Evolutionary conservation across 108 stramenopile species (phyloP).

Genomic region (Conticribra guillardii): DNA sequence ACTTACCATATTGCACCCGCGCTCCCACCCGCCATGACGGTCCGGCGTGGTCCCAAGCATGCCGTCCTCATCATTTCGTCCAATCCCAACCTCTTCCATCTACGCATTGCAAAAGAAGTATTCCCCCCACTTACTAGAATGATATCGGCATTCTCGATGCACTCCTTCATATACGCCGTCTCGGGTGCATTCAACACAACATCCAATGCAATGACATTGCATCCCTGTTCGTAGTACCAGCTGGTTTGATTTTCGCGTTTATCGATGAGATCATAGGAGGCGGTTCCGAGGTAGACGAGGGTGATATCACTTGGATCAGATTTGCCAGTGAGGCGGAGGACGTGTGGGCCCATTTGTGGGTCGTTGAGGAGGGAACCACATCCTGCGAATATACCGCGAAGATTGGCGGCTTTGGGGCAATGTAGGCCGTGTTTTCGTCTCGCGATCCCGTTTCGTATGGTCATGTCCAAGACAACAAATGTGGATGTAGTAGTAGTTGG

Average conservation of each 20-base stretch:
- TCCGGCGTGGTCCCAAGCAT: constrained; percentile 29
- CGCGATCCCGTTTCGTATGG: too few species aligned
- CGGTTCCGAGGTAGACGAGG: constrained; percentile 51
- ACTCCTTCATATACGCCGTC: constrained; percentile 27
- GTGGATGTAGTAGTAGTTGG: too few species aligned
- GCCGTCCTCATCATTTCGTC: constrained; percentile 46
- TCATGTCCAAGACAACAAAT: too few species aligned
- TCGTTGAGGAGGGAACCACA: constrained; percentile 41
- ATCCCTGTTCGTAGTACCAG: constrained; percentile 26
- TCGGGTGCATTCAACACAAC: constrained; percentile 29
- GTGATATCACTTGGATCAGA: constrained; percentile 7
- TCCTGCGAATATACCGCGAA: constrained; percentile 50
- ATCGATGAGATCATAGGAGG: constrained; percentile 45
- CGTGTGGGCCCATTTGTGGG: constrained; percentile 10
- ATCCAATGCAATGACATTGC: constrained; percentile 29
- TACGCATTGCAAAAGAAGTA: constrained; percentile 74
- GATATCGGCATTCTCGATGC: constrained; percentile 54
- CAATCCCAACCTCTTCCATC: constrained; percentile 65
- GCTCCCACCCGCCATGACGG: constrained; percentile 68
- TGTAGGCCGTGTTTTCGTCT: too few species aligned
- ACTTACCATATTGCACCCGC: constrained; percentile 78
- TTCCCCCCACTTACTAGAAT: constrained; percentile 79
- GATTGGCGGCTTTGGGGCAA: too few species aligned
- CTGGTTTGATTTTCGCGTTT: constrained; percentile 27
- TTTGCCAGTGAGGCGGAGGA: constrained; percentile 22